Evolutionary conservation across 208 protist species (phyloP).

Genomic region (Wallacemonas sp.): DNA sequence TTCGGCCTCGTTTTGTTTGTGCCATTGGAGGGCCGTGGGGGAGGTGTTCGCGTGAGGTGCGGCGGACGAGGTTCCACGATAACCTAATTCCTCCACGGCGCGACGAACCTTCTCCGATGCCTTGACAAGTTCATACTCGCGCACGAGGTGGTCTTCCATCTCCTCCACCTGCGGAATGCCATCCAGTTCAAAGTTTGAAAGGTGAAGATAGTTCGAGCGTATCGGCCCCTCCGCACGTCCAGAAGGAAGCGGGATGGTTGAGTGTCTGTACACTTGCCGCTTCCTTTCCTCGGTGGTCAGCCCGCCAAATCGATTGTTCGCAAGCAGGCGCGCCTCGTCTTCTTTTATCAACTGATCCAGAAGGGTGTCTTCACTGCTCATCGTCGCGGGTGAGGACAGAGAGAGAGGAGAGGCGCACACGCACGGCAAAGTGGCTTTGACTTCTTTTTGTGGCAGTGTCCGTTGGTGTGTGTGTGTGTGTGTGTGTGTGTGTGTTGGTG

Average conservation of each 20-base stretch:
- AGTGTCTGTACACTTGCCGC: constrained; percentile 6
- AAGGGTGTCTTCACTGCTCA: neutral
- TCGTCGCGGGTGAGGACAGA: too few relatives aligned
- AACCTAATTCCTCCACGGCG: neutral
- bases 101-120: neutral
- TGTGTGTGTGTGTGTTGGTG: too few relatives aligned
- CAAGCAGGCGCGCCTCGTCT: constrained; percentile 9
- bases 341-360: constrained; percentile 6
- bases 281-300: neutral
- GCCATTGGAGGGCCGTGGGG: neutral
- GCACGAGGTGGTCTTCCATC: constrained; percentile 18
- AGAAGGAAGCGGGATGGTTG: neutral
- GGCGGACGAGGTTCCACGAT: neutral
- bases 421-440: too few relatives aligned
- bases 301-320: neutral
- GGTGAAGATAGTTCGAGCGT: neutral
- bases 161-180: constrained; percentile 1
- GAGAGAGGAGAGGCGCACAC: too few relatives aligned
- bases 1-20: neutral
- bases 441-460: neutral
- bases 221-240: neutral
- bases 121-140: constrained; percentile 23
- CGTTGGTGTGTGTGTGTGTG: too few relatives aligned
- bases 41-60: neutral
- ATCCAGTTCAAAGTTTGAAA: constrained; percentile 8